A percentile compares a stretch with the other conserved stretches of the same genome.
Conservation (phyloP, 2,329 filamentous ascomycete species). For the Aspergillus chevalieri region DNA sequence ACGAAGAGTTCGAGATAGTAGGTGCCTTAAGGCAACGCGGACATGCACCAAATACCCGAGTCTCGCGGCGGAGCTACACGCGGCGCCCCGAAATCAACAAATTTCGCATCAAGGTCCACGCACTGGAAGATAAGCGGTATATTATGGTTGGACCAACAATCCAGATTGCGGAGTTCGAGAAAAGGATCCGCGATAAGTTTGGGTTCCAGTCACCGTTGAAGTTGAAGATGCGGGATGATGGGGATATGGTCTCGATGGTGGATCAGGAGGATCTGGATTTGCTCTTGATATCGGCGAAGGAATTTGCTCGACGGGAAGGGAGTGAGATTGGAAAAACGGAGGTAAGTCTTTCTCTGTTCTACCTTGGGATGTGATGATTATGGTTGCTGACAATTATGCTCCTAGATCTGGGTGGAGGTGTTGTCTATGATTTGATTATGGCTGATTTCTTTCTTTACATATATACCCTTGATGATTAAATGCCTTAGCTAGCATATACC, state of each 20-base stretch:
- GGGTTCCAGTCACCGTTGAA: constrained; percentile 56
- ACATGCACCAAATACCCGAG: constrained; percentile 24
- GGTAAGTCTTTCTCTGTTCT: constrained; percentile 44
- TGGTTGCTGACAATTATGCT: constrained; percentile 2
- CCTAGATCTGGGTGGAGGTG: constrained; percentile 41
- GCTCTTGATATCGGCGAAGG: constrained; percentile 65
- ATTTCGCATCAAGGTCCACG: constrained; percentile 87
- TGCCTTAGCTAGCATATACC: no score
- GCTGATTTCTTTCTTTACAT: no score
- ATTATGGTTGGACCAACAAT: constrained; percentile 73
- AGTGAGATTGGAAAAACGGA: constrained; percentile 90
- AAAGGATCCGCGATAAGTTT: constrained; percentile 81
- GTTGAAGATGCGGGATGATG: constrained; percentile 87
- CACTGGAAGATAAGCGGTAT: constrained; percentile 78
- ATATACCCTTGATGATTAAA: no score
- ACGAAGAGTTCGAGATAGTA: constrained; percentile 75
- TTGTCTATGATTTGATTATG: constrained; percentile 19
- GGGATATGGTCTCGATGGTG: constrained; percentile 94
- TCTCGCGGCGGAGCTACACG: constrained; percentile 24
- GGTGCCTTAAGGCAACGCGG: constrained; percentile 40
- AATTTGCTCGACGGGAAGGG: constrained; percentile 64
- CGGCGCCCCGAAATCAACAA: constrained; percentile 61
- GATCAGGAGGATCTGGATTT: constrained; percentile 95
- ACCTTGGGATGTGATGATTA: not conserved
- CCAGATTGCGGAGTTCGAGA: constrained; percentile 70